Base-by-base conservation (phyloP, 2,329 filamentous ascomycete genomes). In the Penicillium fuscoglaucum region DNA sequence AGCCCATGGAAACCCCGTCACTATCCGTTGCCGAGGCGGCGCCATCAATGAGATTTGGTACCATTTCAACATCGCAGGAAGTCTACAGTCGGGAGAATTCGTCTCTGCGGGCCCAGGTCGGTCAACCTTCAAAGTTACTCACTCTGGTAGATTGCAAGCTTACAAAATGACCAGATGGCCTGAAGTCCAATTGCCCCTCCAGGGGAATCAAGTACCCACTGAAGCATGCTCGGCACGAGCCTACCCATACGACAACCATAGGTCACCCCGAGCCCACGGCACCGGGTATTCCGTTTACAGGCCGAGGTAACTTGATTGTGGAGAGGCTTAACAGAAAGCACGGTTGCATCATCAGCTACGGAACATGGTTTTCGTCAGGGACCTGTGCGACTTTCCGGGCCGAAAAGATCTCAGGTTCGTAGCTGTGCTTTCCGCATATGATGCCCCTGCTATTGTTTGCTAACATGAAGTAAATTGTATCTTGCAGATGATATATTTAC, bases 331-430 rank as follows among this genome's bases (percentile, higher is more conserved):
- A 72, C 46, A 69, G 71, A 39, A 61, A 60, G 41, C 66, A 72
- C 8, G 88, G 88, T n/a, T 90, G 87, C 65, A 80, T 90, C 58
- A 90, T 90, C 68, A 82, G 82, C 55, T 79, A 75, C 10, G 88
- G 88, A 0, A 84, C 82, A 0, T 91, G 88, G 88, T 90, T 88
- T 68, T 80, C 81, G 0, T 81, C 79, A 1, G 87, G 87, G 2
- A 88, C 87, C 0, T 90, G 87, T 68, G 88, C 88, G 0, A 88
- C 83, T 0, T 88, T 76, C 62, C 66, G 61, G 26, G 54, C 64
- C 1, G 65, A 69, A 45, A 69, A 68, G 44, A 46, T 60, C 2
- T 66, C 70, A 41, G 72, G 74, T 76, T 40, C 21, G 71, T 68
- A 21, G 6, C 17, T 3, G 26, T 41, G 2, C n/a, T 29, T 6